phyloP scores from a whole-genome alignment of 306 rosid genomes.

The Cyclanthera cordifolia region DNA sequence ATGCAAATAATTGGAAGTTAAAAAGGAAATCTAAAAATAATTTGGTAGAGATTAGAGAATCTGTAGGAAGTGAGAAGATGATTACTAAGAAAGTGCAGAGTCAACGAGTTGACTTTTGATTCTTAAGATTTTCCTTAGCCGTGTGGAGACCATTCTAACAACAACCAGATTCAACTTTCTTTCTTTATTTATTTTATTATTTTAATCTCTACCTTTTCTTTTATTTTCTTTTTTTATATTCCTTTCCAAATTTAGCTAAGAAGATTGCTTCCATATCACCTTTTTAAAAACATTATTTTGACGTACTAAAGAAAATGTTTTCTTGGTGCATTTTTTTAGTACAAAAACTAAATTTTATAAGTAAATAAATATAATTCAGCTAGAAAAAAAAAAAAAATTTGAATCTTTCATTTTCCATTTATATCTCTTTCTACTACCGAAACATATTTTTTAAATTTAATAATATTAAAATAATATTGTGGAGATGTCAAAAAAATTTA shows the following conservation, averaged over 20 bases:
- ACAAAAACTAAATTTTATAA: too few species aligned
- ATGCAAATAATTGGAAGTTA: constrained; percentile 7
- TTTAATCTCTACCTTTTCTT: not conserved
- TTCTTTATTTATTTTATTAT: not conserved
- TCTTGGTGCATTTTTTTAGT: too few species aligned
- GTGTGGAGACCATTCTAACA: constrained; percentile 9
- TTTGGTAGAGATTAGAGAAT: not conserved
- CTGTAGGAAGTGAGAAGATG: not conserved
- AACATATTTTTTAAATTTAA: too few species aligned
- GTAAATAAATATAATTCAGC: too few species aligned
- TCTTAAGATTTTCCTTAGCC: not conserved
- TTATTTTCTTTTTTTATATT: too few species aligned
- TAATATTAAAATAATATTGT: too few species aligned
- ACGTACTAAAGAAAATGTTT: too few species aligned
- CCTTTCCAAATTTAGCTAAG: not conserved
- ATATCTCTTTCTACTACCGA: too few species aligned
- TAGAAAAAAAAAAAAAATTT: too few species aligned
- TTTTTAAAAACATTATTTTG: too few species aligned
- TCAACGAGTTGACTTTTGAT: constrained; percentile 4
- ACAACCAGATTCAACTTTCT: not conserved
- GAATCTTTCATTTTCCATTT: too few species aligned
- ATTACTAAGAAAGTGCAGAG: not conserved
- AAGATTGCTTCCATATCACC: not conserved
- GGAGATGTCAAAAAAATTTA: too few species aligned
- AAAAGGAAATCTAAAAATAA: not conserved